Conservation (phyloP, 1,284 basidiomycete species). For the Ceratobasidium sp. region DNA sequence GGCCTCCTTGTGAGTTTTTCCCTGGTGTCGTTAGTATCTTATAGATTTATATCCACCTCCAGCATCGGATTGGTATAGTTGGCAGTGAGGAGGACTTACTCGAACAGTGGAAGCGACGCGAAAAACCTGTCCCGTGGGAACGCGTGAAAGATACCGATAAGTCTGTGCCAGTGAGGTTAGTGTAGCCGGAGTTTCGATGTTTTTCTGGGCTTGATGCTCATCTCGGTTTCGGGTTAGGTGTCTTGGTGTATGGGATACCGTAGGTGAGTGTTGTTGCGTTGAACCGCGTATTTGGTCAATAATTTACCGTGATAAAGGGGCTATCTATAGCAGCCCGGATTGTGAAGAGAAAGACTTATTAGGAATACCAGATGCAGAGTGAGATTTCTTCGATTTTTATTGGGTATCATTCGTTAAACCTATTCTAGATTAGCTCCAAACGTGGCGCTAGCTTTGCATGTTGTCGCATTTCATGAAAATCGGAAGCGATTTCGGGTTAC, state of each 20-base stretch:
- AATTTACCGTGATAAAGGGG: neutral
- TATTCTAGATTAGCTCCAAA: slow-evolving; percentile 42
- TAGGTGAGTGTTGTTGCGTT: slow-evolving; percentile 18
- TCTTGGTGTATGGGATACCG: slow-evolving; percentile 40
- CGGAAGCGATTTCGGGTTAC: slow-evolving; percentile 37
- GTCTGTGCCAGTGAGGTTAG: slow-evolving; percentile 27
- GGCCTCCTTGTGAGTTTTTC: slow-evolving; percentile 36
- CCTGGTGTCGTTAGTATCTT: neutral
- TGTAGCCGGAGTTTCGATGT: neutral
- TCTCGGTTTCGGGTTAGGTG: neutral
- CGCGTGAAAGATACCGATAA: slow-evolving; percentile 6
- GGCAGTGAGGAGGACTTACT: slow-evolving; percentile 28
- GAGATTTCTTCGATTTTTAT: neutral
- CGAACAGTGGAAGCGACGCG: slow-evolving; percentile 35
- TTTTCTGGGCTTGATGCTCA: neutral
- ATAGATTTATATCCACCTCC: neutral
- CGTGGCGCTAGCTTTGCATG: slow-evolving; percentile 41
- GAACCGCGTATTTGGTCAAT: neutral
- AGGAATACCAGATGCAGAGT: slow-evolving; percentile 40
- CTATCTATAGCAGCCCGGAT: slow-evolving; percentile 31
- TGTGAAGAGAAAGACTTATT: slow-evolving; percentile 22
- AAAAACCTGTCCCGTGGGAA: slow-evolving; percentile 42
- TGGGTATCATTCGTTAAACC: neutral
- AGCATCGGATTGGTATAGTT: slow-evolving; percentile 43
- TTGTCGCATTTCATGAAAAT: slow-evolving; percentile 45